phyloP scores from a whole-genome alignment of 441 rosid genomes.

The Eruca vesicaria region DNA sequence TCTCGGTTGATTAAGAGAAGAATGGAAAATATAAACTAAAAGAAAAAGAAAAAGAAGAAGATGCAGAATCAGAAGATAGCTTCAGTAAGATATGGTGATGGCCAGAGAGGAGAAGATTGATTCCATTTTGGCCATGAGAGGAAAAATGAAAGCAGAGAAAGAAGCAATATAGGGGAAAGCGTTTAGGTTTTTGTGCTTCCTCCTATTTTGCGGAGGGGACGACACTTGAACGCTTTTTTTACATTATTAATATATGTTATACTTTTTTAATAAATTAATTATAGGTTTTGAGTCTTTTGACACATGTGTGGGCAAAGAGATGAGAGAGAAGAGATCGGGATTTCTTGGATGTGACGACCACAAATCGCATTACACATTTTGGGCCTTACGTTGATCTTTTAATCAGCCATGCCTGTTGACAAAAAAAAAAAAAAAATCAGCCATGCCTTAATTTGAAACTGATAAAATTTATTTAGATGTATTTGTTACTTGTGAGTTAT shows the following conservation, averaged over 20 bases:
- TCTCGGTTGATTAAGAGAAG: not conserved
- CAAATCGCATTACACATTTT: not conserved
- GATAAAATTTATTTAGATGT: too few species aligned
- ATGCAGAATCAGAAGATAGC: not conserved
- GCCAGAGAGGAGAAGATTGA: constrained; percentile 30
- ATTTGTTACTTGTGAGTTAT: too few species aligned
- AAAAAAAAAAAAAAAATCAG: too few species aligned
- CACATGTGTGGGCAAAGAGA: constrained; percentile 11
- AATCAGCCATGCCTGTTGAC: not conserved
- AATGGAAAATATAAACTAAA: not conserved
- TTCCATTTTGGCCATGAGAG: constrained; percentile 45
- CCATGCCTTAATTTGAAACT: too few species aligned
- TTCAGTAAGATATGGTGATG: constrained; percentile 34
- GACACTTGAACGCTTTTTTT: not conserved
- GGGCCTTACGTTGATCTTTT: constrained; percentile 14
- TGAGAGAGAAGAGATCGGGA: not conserved
- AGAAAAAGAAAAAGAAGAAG: not conserved
- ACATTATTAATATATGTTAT: not conserved
- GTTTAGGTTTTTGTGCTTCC: constrained; percentile 6
- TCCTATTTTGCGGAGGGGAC: constrained; percentile 23
- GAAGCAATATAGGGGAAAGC: not conserved
- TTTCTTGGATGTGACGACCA: constrained; percentile 23
- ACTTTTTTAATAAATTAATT: not conserved
- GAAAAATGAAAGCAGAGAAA: not conserved
- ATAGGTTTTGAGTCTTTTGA: not conserved